A percentile compares a stretch with the other conserved stretches of the same genome.
Conservation (phyloP, 163 green algal species). For the Volvox carteri region DNA sequence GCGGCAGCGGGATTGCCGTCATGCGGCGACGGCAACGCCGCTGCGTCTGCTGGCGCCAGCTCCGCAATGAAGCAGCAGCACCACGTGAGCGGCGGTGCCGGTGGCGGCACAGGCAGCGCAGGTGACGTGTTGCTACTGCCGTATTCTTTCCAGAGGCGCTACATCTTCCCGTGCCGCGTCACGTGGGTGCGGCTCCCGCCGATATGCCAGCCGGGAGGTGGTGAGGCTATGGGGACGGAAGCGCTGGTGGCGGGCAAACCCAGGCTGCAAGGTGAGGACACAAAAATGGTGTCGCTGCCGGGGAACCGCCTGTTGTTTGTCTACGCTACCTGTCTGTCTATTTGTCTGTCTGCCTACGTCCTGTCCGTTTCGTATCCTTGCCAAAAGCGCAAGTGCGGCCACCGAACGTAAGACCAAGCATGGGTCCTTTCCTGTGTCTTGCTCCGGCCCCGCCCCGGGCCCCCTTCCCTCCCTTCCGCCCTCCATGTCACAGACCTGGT, state of each 20-base stretch:
- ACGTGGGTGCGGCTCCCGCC: constrained; percentile 44
- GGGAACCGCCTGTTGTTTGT: not conserved
- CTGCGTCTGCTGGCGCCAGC: constrained; percentile 48
- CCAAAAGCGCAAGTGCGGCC: no score
- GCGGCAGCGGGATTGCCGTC: constrained; percentile 38
- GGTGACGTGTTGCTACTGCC: constrained; percentile 59
- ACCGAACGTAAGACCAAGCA: no score
- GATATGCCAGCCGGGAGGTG: not conserved
- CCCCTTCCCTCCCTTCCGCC: not conserved
- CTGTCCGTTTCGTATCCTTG: no score
- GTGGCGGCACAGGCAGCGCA: not conserved
- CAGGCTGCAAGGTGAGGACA: constrained; percentile 40
- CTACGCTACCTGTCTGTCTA: not conserved
- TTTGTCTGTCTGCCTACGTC: not conserved
- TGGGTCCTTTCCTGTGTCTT: not conserved
- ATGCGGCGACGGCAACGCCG: no score
- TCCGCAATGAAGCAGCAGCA: no score
- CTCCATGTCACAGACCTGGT: constrained; percentile 55
- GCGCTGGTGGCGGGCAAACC: constrained; percentile 14
- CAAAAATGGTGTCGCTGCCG: no score
- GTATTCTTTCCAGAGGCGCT: constrained; percentile 52
- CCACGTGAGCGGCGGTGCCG: not conserved
- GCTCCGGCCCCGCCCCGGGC: no score
- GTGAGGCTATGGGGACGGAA: not conserved
- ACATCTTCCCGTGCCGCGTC: constrained; percentile 58